Conservation (phyloP, 1,139 yeast genomes). For the Taiozyma sp. region DNA sequence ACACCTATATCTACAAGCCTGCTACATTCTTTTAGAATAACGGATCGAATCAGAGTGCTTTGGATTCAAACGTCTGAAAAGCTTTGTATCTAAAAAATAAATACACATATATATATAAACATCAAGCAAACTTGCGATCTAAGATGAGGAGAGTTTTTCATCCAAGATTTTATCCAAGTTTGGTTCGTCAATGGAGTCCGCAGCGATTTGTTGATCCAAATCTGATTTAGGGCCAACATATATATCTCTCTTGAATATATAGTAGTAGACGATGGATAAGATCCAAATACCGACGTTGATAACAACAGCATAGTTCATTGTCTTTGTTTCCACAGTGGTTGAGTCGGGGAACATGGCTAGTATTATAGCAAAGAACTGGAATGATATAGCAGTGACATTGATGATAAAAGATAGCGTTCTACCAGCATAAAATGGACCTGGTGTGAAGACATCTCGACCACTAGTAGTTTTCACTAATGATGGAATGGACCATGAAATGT, state of each 20-base stretch:
- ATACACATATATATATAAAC: too few species aligned
- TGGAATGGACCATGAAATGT: conserved; percentile 53
- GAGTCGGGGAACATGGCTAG: conserved; percentile 45
- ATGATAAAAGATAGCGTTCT: conserved; percentile 37
- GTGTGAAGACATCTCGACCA: conserved; percentile 45
- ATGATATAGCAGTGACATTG: conserved; percentile 33
- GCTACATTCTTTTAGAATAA: too few species aligned
- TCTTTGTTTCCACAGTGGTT: conserved; percentile 26
- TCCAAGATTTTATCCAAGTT: not conserved
- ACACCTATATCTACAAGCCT: too few species aligned
- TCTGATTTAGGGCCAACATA: conserved; percentile 45
- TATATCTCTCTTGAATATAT: conserved; percentile 40
- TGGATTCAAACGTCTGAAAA: too few species aligned
- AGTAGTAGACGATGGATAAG: conserved; percentile 40
- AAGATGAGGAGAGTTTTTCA: not conserved
- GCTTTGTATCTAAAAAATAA: too few species aligned
- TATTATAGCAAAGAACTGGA: conserved; percentile 36
- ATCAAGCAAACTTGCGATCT: not conserved
- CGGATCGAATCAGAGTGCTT: too few species aligned
- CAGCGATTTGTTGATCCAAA: conserved; percentile 29
- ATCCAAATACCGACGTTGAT: conserved; percentile 45
- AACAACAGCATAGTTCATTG: conserved; percentile 59
- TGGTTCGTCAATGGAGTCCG: not conserved
- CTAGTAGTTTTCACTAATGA: conserved; percentile 39
- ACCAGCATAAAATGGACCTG: conserved; percentile 67